These are phyloP conservation scores for Liquidambar formosana DNA, from an alignment of 164 flowering plant species.

Conservation along the genomic window DNA sequence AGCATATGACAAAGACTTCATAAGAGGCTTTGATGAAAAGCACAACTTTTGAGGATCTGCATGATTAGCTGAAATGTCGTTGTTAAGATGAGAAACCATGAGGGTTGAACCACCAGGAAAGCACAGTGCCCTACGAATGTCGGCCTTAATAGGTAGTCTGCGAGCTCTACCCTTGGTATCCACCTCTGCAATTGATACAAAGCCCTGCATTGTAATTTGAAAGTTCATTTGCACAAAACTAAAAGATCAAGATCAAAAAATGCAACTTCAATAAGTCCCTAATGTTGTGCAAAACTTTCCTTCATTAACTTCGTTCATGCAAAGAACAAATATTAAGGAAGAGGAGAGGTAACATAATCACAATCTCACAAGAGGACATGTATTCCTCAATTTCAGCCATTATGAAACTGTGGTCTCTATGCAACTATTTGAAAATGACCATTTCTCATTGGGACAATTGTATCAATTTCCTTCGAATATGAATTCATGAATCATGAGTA, in stretches of 20 bases:
- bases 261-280: too few species aligned
- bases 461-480: not conserved
- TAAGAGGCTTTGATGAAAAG: slow-evolving; percentile 20
- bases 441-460: not conserved
- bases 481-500: not conserved
- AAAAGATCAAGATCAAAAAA: slow-evolving; percentile 3
- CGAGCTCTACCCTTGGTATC: slow-evolving; percentile 72
- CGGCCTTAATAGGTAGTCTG: slow-evolving; percentile 70
- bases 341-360: too few species aligned
- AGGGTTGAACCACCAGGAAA: slow-evolving; percentile 93
- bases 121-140: slow-evolving; percentile 71
- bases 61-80: slow-evolving; percentile 28
- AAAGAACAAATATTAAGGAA: too few species aligned
- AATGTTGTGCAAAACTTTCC: too few species aligned
- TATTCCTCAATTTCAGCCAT: not conserved
- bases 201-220: slow-evolving; percentile 82
- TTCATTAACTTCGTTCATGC: too few species aligned
- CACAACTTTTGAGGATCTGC: slow-evolving; percentile 20
- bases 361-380: not conserved
- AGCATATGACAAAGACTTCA: slow-evolving; percentile 20
- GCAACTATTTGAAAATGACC: not conserved
- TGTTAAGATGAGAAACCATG: slow-evolving; percentile 75
- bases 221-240: slow-evolving; percentile 4
- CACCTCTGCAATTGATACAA: slow-evolving; percentile 72
- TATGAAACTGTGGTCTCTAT: not conserved